These are phyloP conservation scores for Yarrowia divulgata DNA, from an alignment of 805 yeast genomes.

Conservation along the genomic window DNA sequence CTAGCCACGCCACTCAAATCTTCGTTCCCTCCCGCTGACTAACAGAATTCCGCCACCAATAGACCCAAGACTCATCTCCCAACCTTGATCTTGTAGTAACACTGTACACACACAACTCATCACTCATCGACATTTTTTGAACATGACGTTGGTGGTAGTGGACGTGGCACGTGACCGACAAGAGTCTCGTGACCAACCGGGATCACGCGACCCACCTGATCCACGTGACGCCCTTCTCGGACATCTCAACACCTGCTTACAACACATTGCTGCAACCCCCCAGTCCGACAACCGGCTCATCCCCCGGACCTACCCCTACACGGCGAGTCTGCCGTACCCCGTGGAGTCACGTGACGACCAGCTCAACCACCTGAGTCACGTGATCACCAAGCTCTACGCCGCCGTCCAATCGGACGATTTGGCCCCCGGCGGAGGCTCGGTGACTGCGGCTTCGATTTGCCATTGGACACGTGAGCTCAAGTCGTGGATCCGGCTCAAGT, in stretches of 20 bases:
- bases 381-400: conserved; percentile 78
- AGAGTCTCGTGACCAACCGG: no score
- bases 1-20: no score
- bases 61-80: no score
- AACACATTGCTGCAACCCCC: not conserved
- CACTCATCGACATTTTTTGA: no score
- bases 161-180: not conserved
- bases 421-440: conserved; percentile 44
- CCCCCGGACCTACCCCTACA: conserved; percentile 54
- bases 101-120: no score
- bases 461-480: conserved; percentile 89
- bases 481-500: conserved; percentile 78
- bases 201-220: not conserved
- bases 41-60: no score
- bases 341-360: conserved; percentile 73
- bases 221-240: not conserved
- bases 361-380: conserved; percentile 75
- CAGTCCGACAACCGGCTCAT: not conserved
- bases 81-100: no score
- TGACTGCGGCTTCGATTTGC: conserved; percentile 56
- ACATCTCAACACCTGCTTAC: not conserved
- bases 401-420: conserved; percentile 78
- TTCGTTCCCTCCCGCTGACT: no score
- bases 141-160: not conserved
- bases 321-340: conserved; percentile 70